Evolutionary conservation across 1,284 basidiomycete species (phyloP), one percentile per base, ranked within the genome.

Genomic region (Trametes hirsuta): DNA sequence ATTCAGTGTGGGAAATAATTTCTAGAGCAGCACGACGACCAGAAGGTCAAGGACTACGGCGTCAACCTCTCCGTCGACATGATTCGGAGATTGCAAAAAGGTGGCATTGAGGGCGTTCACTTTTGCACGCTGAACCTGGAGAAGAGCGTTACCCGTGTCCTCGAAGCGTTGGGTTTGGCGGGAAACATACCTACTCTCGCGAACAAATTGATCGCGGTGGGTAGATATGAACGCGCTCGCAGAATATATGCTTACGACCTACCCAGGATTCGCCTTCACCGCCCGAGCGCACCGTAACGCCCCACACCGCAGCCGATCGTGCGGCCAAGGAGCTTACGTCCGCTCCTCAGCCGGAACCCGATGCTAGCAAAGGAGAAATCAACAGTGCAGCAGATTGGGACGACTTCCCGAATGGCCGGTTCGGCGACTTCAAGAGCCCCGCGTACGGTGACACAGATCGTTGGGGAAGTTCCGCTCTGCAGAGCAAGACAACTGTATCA

Each of bases 371-470:
- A 49, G 90, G 89, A 8, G 90, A 92, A 65, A 76, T 88, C 6
- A 91, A 90, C 68, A 83, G 87, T 62, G 88, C 88, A 0, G 82
- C 87, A 2, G 86, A 85, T 21, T 99, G 97, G 97, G 97, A 99
- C 73, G 97, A 99, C 73, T 99, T 97, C 74, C 97, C 97, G 4
- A 99, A 99, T 71, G 97, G 97, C 53, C 88, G 97, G n/a, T 99
- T 98, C 75, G 97, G 97, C 63, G 97, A 99, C 74, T 93, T 93
- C 67, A 93, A 97, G 71, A 95, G 93, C 79, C 97, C 97, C 6
- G 97, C 97, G 0, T 99, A 93, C 70, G 97, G 97, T 57, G 87
- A 81, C 48, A 84, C 85, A 65, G 88, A 88, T 64, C 87, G 81
- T 6, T 93, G 90, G 90, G 88, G 87, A 51, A 84, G 84, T 49